A percentile compares a stretch with the other conserved stretches of the same genome.
phyloP scores from a whole-genome alignment of 2,329 filamentous ascomycete species.

The Paracamarosporium sp. region DNA sequence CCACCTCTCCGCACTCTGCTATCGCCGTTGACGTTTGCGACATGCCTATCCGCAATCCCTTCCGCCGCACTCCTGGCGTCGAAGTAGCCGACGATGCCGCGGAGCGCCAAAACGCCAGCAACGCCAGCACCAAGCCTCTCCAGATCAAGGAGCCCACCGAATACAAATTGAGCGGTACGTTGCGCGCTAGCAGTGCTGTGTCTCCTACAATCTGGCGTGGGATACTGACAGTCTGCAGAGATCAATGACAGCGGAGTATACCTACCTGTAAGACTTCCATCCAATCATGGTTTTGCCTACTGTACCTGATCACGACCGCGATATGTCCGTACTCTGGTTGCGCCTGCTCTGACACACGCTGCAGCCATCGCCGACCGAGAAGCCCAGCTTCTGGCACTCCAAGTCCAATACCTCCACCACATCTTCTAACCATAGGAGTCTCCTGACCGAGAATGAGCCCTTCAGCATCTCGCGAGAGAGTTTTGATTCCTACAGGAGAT shows the following conservation, averaged over 20 bases:
- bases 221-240: conserved; percentile 63
- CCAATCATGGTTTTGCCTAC: not conserved
- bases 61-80: conserved; percentile 43
- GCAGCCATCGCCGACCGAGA: conserved; percentile 81
- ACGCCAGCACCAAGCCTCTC: conserved; percentile 48
- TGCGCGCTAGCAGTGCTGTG: conserved; percentile 10
- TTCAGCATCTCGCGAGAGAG: conserved; percentile 97
- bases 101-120: conserved; percentile 41
- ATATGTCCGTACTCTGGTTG: not conserved
- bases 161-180: conserved; percentile 61
- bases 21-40: conserved; percentile 18
- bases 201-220: not conserved
- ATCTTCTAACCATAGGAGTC: conserved; percentile 66
- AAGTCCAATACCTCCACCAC: conserved; percentile 56
- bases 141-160: conserved; percentile 56
- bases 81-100: conserved; percentile 41
- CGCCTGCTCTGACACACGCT: conserved; percentile 26
- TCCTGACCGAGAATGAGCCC: conserved; percentile 83
- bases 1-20: conserved; percentile 22
- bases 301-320: not conserved
- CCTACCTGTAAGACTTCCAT: conserved; percentile 72
- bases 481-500: conserved; percentile 94
- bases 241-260: conserved; percentile 97
- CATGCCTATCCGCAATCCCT: conserved; percentile 53
- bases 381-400: conserved; percentile 77